Evolutionary conservation across 2,329 filamentous ascomycete genomes (phyloP).

Genomic region (Sclerotinia minor): DNA sequence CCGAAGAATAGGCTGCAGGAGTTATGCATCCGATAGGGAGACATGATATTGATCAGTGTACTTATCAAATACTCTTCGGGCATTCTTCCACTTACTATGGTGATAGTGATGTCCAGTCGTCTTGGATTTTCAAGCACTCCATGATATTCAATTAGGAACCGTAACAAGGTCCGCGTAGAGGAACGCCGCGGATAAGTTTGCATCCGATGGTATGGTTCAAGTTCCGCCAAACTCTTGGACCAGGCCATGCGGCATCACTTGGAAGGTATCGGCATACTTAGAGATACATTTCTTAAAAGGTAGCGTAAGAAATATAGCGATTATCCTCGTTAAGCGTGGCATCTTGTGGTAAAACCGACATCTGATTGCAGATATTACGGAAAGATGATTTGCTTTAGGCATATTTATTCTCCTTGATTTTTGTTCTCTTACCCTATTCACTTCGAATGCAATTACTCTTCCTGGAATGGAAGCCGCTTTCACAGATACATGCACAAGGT

Average conservation of each 20-base stretch:
- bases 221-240: constrained; percentile 18
- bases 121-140: constrained; percentile 23
- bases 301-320: background rate
- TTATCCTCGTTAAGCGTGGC: constrained; percentile 5
- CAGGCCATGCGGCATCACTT: constrained; percentile 26
- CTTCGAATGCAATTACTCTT: background rate
- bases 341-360: background rate
- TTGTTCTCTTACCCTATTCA: background rate
- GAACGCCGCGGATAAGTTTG: constrained; percentile 24
- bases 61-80: too few species aligned
- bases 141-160: background rate
- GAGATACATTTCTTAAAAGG: background rate
- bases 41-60: constrained; percentile 42
- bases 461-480: background rate
- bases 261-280: constrained; percentile 20
- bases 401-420: background rate
- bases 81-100: background rate
- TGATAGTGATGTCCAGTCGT: background rate
- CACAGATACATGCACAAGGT: background rate
- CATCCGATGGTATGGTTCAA: constrained; percentile 27
- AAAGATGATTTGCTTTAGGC: background rate
- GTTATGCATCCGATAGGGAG: constrained; percentile 43
- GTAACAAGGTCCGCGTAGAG: constrained; percentile 24
- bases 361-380: background rate
- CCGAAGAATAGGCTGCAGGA: constrained; percentile 32